These are phyloP conservation scores for Senna tora DNA, from an alignment of 306 rosid species.

Conservation along the genomic window DNA sequence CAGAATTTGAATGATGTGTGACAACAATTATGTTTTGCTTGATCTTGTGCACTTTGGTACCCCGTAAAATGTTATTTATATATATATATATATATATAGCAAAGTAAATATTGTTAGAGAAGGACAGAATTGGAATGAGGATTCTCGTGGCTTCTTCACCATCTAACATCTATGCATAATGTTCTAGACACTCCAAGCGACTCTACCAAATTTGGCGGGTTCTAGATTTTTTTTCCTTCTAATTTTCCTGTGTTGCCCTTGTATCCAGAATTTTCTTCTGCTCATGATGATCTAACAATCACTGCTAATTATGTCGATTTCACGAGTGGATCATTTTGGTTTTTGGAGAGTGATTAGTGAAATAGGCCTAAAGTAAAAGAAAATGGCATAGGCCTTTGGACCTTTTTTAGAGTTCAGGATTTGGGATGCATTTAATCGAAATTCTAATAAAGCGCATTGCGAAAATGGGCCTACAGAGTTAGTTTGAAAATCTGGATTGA, in stretches of 20 bases:
- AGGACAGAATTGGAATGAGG: background rate
- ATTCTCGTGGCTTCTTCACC: conserved; percentile 15
- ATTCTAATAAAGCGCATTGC: too few relatives aligned
- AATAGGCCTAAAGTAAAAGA: too few relatives aligned
- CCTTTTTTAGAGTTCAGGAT: too few relatives aligned
- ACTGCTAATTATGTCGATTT: too few relatives aligned
- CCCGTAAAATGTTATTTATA: background rate
- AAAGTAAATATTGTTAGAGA: background rate
- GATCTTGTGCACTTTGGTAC: background rate
- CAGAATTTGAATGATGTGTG: background rate
- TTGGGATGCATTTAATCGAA: too few relatives aligned
- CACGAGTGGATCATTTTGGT: too few relatives aligned
- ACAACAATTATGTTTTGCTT: background rate
- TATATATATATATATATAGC: too few relatives aligned
- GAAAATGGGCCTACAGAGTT: too few relatives aligned
- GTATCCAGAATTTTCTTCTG: conserved; percentile 8
- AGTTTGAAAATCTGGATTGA: too few relatives aligned
- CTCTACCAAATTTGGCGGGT: background rate
- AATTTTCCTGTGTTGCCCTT: background rate
- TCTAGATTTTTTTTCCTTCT: background rate
- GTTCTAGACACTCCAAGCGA: background rate
- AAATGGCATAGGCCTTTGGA: too few relatives aligned
- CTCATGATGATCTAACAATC: too few relatives aligned
- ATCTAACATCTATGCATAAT: background rate
- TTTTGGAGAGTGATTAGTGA: too few relatives aligned